phyloP scores from a whole-genome alignment of 495 filamentous ascomycete genomes.

The Staphylotrichum longicolle region DNA sequence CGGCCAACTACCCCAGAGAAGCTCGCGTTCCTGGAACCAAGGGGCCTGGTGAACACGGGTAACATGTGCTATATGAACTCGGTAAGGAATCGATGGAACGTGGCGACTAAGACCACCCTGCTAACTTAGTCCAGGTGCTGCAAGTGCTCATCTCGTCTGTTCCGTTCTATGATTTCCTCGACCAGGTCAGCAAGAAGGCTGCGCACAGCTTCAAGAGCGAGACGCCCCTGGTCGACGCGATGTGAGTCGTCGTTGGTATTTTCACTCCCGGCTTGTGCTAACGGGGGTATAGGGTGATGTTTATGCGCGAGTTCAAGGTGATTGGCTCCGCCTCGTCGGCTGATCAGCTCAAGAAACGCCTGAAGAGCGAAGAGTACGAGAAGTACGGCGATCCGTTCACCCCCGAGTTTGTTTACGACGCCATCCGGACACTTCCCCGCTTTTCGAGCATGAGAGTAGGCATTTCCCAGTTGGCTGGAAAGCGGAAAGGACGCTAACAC shows the following conservation, averaged over 20 bases:
- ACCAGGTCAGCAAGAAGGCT: slow-evolving; percentile 78
- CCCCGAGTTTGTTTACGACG: slow-evolving; percentile 93
- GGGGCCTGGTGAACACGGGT: slow-evolving; percentile 92
- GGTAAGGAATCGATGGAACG: slow-evolving; percentile 51
- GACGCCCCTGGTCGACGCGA: slow-evolving; percentile 88
- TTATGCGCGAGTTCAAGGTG: slow-evolving; percentile 87
- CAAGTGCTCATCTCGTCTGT: slow-evolving; percentile 91
- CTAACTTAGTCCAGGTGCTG: slow-evolving; percentile 59
- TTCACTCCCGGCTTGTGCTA: not conserved
- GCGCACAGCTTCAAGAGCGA: slow-evolving; percentile 91
- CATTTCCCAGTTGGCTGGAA: not conserved
- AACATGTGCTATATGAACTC: slow-evolving; percentile 99
- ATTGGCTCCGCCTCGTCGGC: slow-evolving; percentile 74
- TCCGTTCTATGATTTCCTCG: slow-evolving; percentile 92
- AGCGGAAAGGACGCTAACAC: slow-evolving; percentile 25
- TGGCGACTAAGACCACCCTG: not conserved
- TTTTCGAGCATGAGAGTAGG: slow-evolving; percentile 88
- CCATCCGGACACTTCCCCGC: slow-evolving; percentile 77
- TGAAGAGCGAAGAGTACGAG: slow-evolving; percentile 82
- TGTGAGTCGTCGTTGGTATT: slow-evolving; percentile 56
- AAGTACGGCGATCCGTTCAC: slow-evolving; percentile 88
- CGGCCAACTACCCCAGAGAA: slow-evolving; percentile 61
- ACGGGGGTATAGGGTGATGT: slow-evolving; percentile 69
- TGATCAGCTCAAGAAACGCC: slow-evolving; percentile 66
- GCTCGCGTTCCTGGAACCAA: slow-evolving; percentile 83